Evolutionary conservation across 371 early-diverging fungal genomes (phyloP).

Genomic region (Batrachochytrium dendrobatidis): DNA sequence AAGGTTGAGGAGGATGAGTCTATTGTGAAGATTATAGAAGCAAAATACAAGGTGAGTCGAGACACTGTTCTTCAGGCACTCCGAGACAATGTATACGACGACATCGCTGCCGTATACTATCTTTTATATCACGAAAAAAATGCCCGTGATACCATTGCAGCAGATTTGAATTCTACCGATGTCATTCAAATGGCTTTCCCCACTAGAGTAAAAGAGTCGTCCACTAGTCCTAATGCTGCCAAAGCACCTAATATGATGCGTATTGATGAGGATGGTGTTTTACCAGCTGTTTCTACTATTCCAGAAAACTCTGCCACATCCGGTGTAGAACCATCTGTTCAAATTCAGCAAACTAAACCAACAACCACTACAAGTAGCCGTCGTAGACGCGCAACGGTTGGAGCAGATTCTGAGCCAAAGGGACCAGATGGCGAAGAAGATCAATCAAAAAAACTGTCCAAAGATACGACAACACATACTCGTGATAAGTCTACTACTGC

Average conservation of each 20-base stretch:
- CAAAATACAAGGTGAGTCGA: conserved; percentile 40
- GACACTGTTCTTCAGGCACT: conserved; percentile 37
- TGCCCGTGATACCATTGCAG: conserved; percentile 15
- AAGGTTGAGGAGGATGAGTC: conserved; percentile 40
- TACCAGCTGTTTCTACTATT: conserved; percentile 11
- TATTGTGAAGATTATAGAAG: conserved; percentile 40
- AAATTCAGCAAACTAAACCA: conserved; percentile 4
- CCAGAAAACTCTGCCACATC: background rate
- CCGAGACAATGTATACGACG: conserved; percentile 48
- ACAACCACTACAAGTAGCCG: conserved; percentile 9
- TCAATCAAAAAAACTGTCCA: conserved; percentile 44
- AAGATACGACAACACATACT: background rate
- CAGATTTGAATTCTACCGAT: conserved; percentile 12
- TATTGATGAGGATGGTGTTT: conserved; percentile 35
- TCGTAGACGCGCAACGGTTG: conserved; percentile 41
- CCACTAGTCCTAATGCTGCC: conserved; percentile 4
- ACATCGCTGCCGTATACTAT: conserved; percentile 46
- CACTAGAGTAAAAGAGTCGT: conserved; percentile 6
- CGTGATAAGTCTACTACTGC: background rate
- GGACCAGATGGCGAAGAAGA: conserved; percentile 49
- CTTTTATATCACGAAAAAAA: conserved; percentile 49
- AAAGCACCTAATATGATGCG: conserved; percentile 21
- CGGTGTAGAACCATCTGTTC: no score
- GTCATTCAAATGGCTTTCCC: conserved; percentile 1
- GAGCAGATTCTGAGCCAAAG: conserved; percentile 37